Evolutionary conservation across 2,329 filamentous ascomycete genomes (phyloP), one percentile per base, ranked within the genome.

Genomic region (Sporothrix pallida): DNA sequence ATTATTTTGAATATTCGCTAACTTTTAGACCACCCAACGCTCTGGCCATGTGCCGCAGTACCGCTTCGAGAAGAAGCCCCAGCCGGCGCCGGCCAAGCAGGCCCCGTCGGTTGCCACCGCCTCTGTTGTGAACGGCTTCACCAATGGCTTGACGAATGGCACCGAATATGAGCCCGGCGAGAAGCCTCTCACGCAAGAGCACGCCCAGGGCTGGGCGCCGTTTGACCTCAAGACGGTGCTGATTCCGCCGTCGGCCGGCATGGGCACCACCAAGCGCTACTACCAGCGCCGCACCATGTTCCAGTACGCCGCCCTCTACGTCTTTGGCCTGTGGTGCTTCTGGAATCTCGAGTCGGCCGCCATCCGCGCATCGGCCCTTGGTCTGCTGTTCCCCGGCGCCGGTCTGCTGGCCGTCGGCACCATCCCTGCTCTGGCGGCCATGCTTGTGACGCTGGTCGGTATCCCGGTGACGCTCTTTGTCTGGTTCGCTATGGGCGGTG

Each of bases 211-310:
- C 48, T 52, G 48, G 48, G 48, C 48, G 13, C 12, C 12, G 13
- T 52, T 52, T 52, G 48, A 52, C 48, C 48, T 58, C n/a, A 58
- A 58, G 54, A 26, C n/a, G n/a, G 54, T 58, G 3, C n/a, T 58
- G 54, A 58, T 58, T 2, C 54, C 54, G 6, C 23, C 54, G 0
- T 58, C 23, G n/a, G 54, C 54, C 23, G 54, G 54, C n/a, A 23
- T 23, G n/a, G 54, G 54, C 23, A 23, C 23, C 17, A 26, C 23
- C 54, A 58, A 58, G 54, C n/a, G 23, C 10, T 58, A 58, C 54
- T 26, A 58, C 54, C 54, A 58, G 54, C 54, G 54, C 54, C 54
- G 54, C n/a, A 58, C 54, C 23, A 23, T 58, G 54, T 58, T 23
- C 54, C 54, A 58, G 23, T 58, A 58, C n/a, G n/a, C 23, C 8